Evolutionary conservation across 2,329 filamentous ascomycete species (phyloP).

Genomic region (Alternaria arbusti): DNA sequence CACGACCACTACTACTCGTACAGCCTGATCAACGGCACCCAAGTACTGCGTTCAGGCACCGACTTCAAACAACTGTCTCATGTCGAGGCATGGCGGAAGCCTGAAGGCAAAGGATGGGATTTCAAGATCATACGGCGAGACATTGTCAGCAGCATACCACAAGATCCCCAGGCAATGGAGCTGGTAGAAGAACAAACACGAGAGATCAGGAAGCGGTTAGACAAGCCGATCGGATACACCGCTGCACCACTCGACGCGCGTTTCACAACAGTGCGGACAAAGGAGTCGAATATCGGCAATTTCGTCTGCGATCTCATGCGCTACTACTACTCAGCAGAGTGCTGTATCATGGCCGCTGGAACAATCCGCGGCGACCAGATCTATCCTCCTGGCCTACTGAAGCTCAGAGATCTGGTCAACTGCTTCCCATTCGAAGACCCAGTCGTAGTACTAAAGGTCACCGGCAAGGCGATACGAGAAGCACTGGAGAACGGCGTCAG

Average conservation of each 20-base stretch:
- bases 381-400: constrained; percentile 79
- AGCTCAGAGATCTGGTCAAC: constrained; percentile 81
- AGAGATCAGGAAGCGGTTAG: constrained; percentile 75
- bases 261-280: constrained; percentile 79
- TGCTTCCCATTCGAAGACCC: constrained; percentile 95
- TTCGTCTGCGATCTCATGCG: constrained; percentile 93
- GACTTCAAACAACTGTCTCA: constrained; percentile 95
- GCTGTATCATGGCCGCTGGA: constrained; percentile 81
- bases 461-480: constrained; percentile 74
- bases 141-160: constrained; percentile 70
- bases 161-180: constrained; percentile 66
- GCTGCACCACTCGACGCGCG: constrained; percentile 82
- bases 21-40: constrained; percentile 75
- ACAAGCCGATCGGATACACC: constrained; percentile 82
- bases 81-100: constrained; percentile 73
- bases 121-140: constrained; percentile 79
- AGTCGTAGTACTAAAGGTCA: constrained; percentile 76
- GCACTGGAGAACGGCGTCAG: constrained; percentile 85
- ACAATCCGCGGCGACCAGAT: constrained; percentile 89
- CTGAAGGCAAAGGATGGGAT: constrained; percentile 68
- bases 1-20: constrained; percentile 92
- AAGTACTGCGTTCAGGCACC: constrained; percentile 84
- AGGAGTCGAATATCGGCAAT: constrained; percentile 86
- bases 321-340: constrained; percentile 80
- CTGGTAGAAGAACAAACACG: constrained; percentile 74